These are phyloP conservation scores for Fusarium longipes DNA, from an alignment of 2,329 filamentous ascomycete species.

Conservation along the genomic window DNA sequence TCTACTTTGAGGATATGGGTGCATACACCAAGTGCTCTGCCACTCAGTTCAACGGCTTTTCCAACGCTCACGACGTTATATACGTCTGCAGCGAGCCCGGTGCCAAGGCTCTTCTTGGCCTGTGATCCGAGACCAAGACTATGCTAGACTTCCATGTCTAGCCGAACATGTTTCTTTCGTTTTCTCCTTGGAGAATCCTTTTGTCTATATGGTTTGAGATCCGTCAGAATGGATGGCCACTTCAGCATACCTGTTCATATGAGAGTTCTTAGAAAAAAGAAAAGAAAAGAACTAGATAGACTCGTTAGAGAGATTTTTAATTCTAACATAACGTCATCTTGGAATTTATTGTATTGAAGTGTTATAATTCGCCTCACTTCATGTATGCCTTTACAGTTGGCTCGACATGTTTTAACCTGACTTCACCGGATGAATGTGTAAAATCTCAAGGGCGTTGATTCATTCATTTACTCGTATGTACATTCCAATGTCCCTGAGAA, in stretches of 20 bases:
- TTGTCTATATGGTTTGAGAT: slow-evolving; percentile 26
- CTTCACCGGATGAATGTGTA: background rate
- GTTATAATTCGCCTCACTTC: background rate
- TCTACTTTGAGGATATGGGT: slow-evolving; percentile 99
- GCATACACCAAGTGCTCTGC: slow-evolving; percentile 99
- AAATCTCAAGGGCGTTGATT: background rate
- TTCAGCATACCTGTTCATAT: background rate
- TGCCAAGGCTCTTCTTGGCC: slow-evolving; percentile 75
- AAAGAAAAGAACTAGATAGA: slow-evolving; percentile 27
- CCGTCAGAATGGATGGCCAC: background rate
- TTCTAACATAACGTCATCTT: background rate
- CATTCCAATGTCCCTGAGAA: background rate
- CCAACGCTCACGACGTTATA: slow-evolving; percentile 89
- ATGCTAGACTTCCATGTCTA: background rate
- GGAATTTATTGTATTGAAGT: background rate
- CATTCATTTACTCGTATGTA: slow-evolving; percentile 3
- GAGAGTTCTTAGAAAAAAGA: background rate
- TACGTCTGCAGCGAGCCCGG: slow-evolving; percentile 96
- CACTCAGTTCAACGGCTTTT: slow-evolving; percentile 97
- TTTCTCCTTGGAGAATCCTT: slow-evolving; percentile 23
- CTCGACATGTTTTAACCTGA: background rate
- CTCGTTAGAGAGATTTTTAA: background rate
- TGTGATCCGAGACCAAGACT: slow-evolving; percentile 21
- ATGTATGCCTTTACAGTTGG: background rate
- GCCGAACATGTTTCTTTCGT: slow-evolving; percentile 35